Evolutionary conservation across 176 grass and related monocot genomes (phyloP), one percentile per base, ranked within the genome.

Genomic region (Eleusine coracana): DNA sequence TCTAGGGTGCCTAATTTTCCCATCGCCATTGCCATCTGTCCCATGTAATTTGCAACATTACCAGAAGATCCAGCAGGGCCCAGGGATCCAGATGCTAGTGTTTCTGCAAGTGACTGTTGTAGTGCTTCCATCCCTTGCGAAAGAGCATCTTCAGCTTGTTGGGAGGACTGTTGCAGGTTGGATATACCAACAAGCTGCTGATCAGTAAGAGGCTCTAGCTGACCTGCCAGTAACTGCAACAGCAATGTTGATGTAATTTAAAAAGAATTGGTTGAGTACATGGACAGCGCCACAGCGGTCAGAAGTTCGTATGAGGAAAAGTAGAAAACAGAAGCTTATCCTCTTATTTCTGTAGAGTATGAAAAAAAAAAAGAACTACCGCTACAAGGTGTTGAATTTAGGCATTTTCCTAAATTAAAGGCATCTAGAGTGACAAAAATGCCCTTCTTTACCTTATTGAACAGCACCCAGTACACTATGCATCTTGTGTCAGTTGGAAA

Each of bases 11-110:
- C 94, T 31, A 97, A 89, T 81, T 97, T 97, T 61, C 94, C 94
- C 91, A 97, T 97, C 41, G 94, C 94, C 94, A 97, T 97, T 23
- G 94, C 94, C 94, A 97, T 94, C 61, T 97, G 94, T 74, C 94
- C 94, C 91, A 94, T 97, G 79, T 97, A 97, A 85, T 90, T 97
- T 75, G 94, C 91, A 68, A 97, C 94, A 79, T 92, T 90, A 64
- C 91, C 79, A 25, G 91, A 91, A 50, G 88, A 78, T 62, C 89
- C 89, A 74, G 82, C 84, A 69, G 89, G 82, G 12, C 89, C 89
- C n/a, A 86, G 66, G 17, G 91, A 92, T 80, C 94, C 94, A 80
- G 94, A 89, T 64, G 81, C 84, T 66, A 97, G 78, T 48, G 94
- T 97, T 84, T 97, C 91, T 75, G 94, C 84, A 60, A 97, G 82